These are phyloP conservation scores for Marasmius oreades DNA, from an alignment of 1,284 basidiomycete species.

Conservation along the genomic window DNA sequence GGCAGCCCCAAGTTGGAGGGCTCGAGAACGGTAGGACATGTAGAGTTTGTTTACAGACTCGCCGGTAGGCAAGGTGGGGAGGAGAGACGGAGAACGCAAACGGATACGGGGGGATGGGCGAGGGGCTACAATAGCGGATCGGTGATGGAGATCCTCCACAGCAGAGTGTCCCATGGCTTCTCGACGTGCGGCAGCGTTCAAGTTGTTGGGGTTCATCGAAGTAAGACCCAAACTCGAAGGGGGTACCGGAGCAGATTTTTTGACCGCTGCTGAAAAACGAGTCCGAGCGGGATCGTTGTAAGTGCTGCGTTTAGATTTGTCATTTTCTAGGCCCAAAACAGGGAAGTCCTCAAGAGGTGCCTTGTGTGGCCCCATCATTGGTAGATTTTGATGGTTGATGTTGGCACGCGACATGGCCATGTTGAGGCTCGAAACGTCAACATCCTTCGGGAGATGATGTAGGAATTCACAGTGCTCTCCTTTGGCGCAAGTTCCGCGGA, in stretches of 20 bases:
- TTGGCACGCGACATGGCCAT: conserved; percentile 70
- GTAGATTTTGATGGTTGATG: conserved; percentile 35
- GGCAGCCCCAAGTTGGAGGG: conserved; percentile 88
- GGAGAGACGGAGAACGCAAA: conserved; percentile 75
- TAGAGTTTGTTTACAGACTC: conserved; percentile 78
- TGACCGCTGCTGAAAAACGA: conserved; percentile 81
- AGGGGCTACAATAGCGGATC: conserved; percentile 73
- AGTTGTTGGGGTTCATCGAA: conserved; percentile 26
- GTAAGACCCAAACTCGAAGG: conserved; percentile 12
- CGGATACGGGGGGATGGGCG: conserved; percentile 80
- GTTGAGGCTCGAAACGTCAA: conserved; percentile 64
- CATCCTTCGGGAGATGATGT: conserved; percentile 83
- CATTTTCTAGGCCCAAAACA: conserved; percentile 54
- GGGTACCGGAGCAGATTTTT: conserved; percentile 43
- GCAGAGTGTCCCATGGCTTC: conserved; percentile 50
- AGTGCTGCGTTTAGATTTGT: conserved; percentile 34
- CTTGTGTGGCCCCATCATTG: conserved; percentile 27
- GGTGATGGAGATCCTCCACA: conserved; percentile 60
- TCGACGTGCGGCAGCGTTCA: conserved; percentile 41
- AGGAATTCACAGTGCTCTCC: conserved; percentile 89
- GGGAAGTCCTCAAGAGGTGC: conserved; percentile 86
- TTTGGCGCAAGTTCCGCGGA: conserved; percentile 94
- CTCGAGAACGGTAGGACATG: conserved; percentile 81
- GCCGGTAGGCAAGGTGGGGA: conserved; percentile 89
- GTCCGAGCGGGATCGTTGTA: conserved; percentile 76